phyloP scores from a whole-genome alignment of 108 stramenopile genomes.

The Nitzschia sp. region DNA sequence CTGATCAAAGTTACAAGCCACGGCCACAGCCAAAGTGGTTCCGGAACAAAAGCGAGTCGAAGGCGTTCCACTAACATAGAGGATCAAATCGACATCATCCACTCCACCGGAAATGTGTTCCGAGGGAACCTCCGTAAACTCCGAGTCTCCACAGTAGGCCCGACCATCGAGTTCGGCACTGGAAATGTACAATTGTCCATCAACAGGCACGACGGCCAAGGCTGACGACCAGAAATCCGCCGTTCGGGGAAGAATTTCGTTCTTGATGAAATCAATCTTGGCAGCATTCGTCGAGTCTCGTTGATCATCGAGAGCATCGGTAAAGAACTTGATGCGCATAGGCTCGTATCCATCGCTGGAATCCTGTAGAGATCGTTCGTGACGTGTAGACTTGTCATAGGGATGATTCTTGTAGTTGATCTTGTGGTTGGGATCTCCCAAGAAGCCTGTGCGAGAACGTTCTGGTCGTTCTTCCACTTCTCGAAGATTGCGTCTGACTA shows the following conservation, averaged over 20 bases:
- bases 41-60: slow-evolving; percentile 70
- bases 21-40: slow-evolving; percentile 74
- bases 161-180: slow-evolving; percentile 60
- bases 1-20: slow-evolving; percentile 73
- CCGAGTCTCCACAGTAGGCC: slow-evolving; percentile 77
- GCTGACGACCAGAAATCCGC: slow-evolving; percentile 71
- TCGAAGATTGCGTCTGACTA: slow-evolving; percentile 51
- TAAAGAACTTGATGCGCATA: slow-evolving; percentile 75
- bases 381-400: slow-evolving; percentile 34
- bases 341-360: slow-evolving; percentile 43
- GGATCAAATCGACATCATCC: slow-evolving; percentile 58
- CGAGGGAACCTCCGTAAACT: slow-evolving; percentile 70
- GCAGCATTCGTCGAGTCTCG: slow-evolving; percentile 44
- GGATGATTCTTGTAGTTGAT: slow-evolving; percentile 75
- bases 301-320: slow-evolving; percentile 56
- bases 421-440: slow-evolving; percentile 56
- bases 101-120: slow-evolving; percentile 67
- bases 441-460: slow-evolving; percentile 63
- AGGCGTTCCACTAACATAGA: slow-evolving; percentile 76
- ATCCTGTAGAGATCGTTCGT: slow-evolving; percentile 13
- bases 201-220: slow-evolving; percentile 71
- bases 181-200: slow-evolving; percentile 58
- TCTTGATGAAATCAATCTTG: slow-evolving; percentile 77
- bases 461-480: slow-evolving; percentile 55
- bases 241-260: slow-evolving; percentile 59